A percentile compares a stretch with the other conserved stretches of the same genome.
phyloP scores from a whole-genome alignment of 495 filamentous ascomycete species.

The Entonaema liquescens region DNA sequence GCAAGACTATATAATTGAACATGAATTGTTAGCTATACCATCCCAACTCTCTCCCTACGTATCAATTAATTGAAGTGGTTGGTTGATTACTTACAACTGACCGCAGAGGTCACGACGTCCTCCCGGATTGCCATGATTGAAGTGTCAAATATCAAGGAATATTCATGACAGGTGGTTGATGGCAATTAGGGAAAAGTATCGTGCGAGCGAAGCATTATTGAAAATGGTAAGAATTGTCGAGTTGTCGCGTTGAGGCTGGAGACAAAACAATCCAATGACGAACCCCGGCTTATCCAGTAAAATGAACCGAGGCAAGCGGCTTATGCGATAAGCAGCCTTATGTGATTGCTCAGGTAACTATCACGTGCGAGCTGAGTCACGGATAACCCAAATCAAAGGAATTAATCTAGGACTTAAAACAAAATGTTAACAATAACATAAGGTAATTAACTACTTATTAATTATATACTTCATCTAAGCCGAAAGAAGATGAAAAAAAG shows the following conservation, averaged over 20 bases:
- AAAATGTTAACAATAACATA: too few species aligned
- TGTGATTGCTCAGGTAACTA: slow-evolving; percentile 2
- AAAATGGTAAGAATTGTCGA: slow-evolving; percentile 5
- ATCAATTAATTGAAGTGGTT: slow-evolving; percentile 40
- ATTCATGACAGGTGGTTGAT: slow-evolving; percentile 23
- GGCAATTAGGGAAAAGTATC: background rate
- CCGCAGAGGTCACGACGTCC: slow-evolving; percentile 84
- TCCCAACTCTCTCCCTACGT: slow-evolving; percentile 19
- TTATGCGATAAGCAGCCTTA: slow-evolving; percentile 13
- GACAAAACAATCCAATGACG: slow-evolving; percentile 30
- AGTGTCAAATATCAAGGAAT: slow-evolving; percentile 17
- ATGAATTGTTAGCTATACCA: slow-evolving; percentile 28
- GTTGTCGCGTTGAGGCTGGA: slow-evolving; percentile 32
- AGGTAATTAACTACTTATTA: too few species aligned
- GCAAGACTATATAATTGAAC: slow-evolving; percentile 70
- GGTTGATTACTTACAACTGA: slow-evolving; percentile 66
- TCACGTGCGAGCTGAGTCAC: background rate
- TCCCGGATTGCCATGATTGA: slow-evolving; percentile 78
- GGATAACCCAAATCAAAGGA: background rate
- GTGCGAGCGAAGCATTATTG: background rate
- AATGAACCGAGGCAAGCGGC: slow-evolving; percentile 37
- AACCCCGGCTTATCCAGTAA: slow-evolving; percentile 26
- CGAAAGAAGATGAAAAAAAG: too few species aligned
- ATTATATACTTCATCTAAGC: too few species aligned
- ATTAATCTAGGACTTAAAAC: too few species aligned